Evolutionary conservation across 2,329 filamentous ascomycete species (phyloP).

Genomic region (Epichloe aotearoae): DNA sequence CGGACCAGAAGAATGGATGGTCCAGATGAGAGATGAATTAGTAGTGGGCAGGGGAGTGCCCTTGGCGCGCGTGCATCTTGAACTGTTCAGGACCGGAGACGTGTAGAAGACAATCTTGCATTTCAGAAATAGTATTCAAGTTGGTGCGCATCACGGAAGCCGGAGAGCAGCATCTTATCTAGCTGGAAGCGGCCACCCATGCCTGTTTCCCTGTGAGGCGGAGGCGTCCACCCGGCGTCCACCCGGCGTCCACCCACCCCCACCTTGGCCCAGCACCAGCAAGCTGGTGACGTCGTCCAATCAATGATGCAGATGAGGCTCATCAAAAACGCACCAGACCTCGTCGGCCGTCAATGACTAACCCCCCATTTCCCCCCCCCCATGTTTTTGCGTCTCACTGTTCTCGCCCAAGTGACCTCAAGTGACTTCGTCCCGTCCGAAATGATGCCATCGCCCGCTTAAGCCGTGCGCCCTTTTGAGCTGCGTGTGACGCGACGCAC

Average conservation of each 20-base stretch:
- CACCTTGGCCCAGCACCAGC: neutral
- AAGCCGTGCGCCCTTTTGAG: neutral
- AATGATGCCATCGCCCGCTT: neutral
- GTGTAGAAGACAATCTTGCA: constrained; percentile 9
- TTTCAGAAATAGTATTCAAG: too few relatives aligned
- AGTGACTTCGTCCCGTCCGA: neutral
- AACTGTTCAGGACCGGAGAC: constrained; percentile 47
- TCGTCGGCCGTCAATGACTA: neutral
- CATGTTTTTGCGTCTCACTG: too few relatives aligned
- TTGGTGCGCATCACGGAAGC: too few relatives aligned
- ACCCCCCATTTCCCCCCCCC: neutral
- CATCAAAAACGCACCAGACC: neutral
- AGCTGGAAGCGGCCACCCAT: too few relatives aligned
- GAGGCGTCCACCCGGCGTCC: neutral
- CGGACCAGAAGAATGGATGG: constrained; percentile 56
- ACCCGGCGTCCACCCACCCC: neutral
- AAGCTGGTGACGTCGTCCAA: neutral
- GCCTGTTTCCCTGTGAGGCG: neutral
- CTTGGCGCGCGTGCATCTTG: constrained; percentile 43
- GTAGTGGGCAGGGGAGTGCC: constrained; percentile 37
- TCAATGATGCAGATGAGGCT: constrained; percentile 1
- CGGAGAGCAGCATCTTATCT: too few relatives aligned
- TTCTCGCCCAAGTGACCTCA: neutral
- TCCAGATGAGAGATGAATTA: constrained; percentile 37
- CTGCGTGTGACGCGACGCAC: neutral